Percentiles rank a stretch among this genome's conserved stretches.
Conservation (phyloP, 192 early-diverging fungal genomes). For the Phlyctochytrium planicorne region DNA sequence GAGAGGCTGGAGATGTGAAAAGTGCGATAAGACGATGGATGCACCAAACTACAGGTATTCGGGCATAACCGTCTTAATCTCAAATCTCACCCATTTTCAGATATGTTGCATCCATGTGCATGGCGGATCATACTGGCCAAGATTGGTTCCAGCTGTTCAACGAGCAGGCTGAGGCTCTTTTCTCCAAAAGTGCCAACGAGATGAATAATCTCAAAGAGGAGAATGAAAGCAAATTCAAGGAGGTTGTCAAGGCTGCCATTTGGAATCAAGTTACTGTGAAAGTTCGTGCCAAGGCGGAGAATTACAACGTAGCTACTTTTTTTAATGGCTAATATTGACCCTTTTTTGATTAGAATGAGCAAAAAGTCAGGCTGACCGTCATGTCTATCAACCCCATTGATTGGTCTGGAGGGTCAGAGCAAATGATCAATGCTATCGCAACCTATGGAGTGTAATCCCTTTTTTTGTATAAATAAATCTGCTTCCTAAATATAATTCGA, state of each 20-base stretch:
- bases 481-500: no score
- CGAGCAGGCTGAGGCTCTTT: slow-evolving; percentile 66
- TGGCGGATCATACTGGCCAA: slow-evolving; percentile 78
- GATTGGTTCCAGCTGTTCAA: slow-evolving; percentile 85
- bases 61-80: neutral
- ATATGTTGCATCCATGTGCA: slow-evolving; percentile 69
- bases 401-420: no score
- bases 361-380: slow-evolving; percentile 49
- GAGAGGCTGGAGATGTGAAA: slow-evolving; percentile 86
- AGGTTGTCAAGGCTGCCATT: slow-evolving; percentile 47
- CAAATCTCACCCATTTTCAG: slow-evolving; percentile 24
- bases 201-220: slow-evolving; percentile 47
- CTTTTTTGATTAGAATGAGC: slow-evolving; percentile 22
- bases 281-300: slow-evolving; percentile 77
- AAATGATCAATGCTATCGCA: no score
- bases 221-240: slow-evolving; percentile 52
- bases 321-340: neutral
- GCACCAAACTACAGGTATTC: slow-evolving; percentile 73
- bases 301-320: slow-evolving; percentile 58
- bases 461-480: no score
- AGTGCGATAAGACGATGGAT: slow-evolving; percentile 70
- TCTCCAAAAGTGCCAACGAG: slow-evolving; percentile 72
- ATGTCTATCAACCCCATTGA: no score
- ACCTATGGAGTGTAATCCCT: no score
- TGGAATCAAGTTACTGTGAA: slow-evolving; percentile 76